These are phyloP conservation scores for Ophiostoma australiae DNA, from an alignment of 2,329 filamentous ascomycete species.

Conservation along the genomic window DNA sequence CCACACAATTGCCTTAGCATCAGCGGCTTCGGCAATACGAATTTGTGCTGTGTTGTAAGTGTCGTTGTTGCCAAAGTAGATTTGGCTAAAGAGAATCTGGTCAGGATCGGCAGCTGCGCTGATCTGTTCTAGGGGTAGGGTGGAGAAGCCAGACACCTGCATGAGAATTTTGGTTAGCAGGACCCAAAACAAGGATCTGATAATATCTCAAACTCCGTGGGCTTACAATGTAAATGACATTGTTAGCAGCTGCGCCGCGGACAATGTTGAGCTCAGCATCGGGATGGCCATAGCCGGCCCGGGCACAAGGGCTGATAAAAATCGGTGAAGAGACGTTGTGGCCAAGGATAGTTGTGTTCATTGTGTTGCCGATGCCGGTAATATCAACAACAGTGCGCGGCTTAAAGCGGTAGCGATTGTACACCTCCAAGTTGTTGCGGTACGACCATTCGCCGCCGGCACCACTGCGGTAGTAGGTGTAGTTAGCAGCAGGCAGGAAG, in stretches of 20 bases:
- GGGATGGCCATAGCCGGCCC: constrained; percentile 9
- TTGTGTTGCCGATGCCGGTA: neutral
- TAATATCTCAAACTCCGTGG: neutral
- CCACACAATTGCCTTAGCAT: constrained; percentile 9
- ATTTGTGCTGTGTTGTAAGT: constrained; percentile 8
- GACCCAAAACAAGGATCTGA: neutral
- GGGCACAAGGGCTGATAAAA: constrained; percentile 8
- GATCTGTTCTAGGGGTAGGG: neutral
- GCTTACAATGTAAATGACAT: constrained; percentile 9
- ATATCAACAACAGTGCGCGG: constrained; percentile 10
- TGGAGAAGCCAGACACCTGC: constrained; percentile 1
- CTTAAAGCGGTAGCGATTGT: constrained; percentile 12
- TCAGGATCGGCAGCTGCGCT: constrained; percentile 2
- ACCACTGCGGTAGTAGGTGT: constrained; percentile 14
- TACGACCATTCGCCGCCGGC: constrained; percentile 6
- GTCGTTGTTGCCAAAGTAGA: constrained; percentile 13
- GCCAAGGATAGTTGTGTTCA: constrained; percentile 9
- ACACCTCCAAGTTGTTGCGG: constrained; percentile 6
- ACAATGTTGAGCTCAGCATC: constrained; percentile 7
- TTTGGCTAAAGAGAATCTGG: constrained; percentile 1
- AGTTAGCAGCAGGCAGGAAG: constrained; percentile 1
- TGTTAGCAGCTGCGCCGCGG: constrained; percentile 4
- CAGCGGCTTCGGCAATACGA: neutral
- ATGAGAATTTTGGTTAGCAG: neutral
- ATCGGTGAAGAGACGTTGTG: neutral